phyloP scores from a whole-genome alignment of 2,329 filamentous ascomycete species.

The Calonectria pauciramosa region DNA sequence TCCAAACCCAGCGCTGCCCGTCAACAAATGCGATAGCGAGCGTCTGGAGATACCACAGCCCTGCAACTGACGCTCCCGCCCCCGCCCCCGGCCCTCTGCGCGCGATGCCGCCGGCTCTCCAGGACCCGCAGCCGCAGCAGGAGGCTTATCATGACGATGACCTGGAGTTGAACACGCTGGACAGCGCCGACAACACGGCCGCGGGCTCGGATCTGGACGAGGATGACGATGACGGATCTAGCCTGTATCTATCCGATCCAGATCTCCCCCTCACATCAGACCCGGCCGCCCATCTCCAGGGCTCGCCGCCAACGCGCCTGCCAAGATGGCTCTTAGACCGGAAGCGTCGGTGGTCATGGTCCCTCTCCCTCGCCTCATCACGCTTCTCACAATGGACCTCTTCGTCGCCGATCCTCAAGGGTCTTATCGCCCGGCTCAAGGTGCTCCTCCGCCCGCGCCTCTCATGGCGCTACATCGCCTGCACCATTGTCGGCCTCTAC shows the following conservation, averaged over 20 bases:
- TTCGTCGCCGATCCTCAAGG: slow-evolving; percentile 28
- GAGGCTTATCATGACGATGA: slow-evolving; percentile 19
- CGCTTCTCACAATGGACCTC: slow-evolving; percentile 13
- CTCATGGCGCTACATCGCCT: slow-evolving; percentile 51
- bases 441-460: slow-evolving; percentile 48
- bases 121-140: slow-evolving; percentile 20
- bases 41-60: neutral
- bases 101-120: slow-evolving; percentile 23
- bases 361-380: slow-evolving; percentile 17
- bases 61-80: neutral
- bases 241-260: slow-evolving; percentile 20
- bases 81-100: slow-evolving; percentile 15
- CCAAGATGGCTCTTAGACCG: slow-evolving; percentile 42
- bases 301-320: slow-evolving; percentile 23
- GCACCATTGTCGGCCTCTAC: slow-evolving; percentile 49
- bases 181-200: slow-evolving; percentile 2
- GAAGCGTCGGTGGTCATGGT: slow-evolving; percentile 27
- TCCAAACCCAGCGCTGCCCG: neutral
- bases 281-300: slow-evolving; percentile 10
- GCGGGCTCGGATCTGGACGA: slow-evolving; percentile 1
- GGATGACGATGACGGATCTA: slow-evolving; percentile 8
- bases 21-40: slow-evolving; percentile 16
- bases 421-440: slow-evolving; percentile 26
- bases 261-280: slow-evolving; percentile 24
- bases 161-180: slow-evolving; percentile 25